These are phyloP conservation scores for Wickerhamomyces silvicola DNA, from an alignment of 805 yeast species.

Conservation along the genomic window DNA sequence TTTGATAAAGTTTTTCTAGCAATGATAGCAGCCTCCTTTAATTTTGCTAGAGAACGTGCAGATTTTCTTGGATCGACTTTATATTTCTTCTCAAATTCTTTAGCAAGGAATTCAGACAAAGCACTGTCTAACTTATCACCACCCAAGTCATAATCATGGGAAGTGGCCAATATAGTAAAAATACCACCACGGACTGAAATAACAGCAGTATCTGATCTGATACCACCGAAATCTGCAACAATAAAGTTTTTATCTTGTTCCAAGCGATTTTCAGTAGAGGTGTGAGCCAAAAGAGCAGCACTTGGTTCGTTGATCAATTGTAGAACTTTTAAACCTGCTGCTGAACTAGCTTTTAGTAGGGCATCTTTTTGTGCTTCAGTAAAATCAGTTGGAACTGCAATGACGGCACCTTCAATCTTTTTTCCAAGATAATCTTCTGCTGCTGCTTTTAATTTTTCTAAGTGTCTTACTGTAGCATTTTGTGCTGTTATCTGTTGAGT, in stretches of 20 bases:
- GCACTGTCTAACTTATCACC: constrained; percentile 82
- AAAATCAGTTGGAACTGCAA: constrained; percentile 89
- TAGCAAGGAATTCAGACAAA: constrained; percentile 77
- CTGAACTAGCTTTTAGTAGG: constrained; percentile 52
- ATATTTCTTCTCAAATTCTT: constrained; percentile 89
- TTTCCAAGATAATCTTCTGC: constrained; percentile 91
- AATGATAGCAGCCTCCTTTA: constrained; percentile 71
- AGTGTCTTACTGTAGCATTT: constrained; percentile 79
- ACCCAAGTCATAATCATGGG: constrained; percentile 77
- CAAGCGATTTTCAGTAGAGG: constrained; percentile 31
- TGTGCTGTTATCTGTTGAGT: constrained; percentile 58
- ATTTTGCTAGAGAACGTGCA: constrained; percentile 83
- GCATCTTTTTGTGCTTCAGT: constrained; percentile 63
- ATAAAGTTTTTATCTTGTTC: constrained; percentile 69
- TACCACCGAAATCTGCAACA: constrained; percentile 95
- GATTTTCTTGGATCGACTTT: constrained; percentile 73
- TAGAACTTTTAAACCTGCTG: constrained; percentile 71
- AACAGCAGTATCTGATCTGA: constrained; percentile 93
- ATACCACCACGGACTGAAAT: constrained; percentile 92
- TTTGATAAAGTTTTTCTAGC: constrained; percentile 90
- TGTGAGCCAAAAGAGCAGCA: constrained; percentile 83
- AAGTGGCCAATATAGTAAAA: constrained; percentile 79
- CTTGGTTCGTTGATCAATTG: constrained; percentile 91
- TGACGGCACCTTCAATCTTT: constrained; percentile 71
- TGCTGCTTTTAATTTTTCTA: constrained; percentile 72